Percentiles rank a stretch among this genome's conserved stretches.
Evolutionary conservation across 345 rosid species (phyloP).

Genomic region (Bruguiera parviflora): DNA sequence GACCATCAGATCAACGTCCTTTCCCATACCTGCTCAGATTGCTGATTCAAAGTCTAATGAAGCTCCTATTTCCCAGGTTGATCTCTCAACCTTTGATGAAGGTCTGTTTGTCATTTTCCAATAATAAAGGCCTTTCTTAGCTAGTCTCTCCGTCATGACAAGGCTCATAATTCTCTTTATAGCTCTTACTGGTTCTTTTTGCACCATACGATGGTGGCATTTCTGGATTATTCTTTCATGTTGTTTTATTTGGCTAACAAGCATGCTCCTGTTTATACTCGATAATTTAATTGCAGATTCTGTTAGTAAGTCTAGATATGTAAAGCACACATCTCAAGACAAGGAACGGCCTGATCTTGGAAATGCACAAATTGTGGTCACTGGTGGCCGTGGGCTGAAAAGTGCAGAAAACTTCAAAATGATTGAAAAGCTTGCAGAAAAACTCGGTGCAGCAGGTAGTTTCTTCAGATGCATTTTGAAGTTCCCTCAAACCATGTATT

Average conservation of each 20-base stretch:
- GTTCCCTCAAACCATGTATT: not conserved
- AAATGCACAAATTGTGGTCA: constrained; percentile 78
- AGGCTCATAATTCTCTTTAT: not conserved
- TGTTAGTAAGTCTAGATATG: constrained; percentile 60
- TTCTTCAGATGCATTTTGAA: not conserved
- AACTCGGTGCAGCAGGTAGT: constrained; percentile 94
- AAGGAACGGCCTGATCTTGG: constrained; percentile 96
- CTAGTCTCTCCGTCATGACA: constrained; percentile 4
- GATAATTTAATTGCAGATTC: constrained; percentile 42
- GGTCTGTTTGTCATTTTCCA: constrained; percentile 50
- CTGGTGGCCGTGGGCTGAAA: constrained; percentile 91
- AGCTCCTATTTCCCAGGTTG: constrained; percentile 84
- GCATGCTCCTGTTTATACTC: not conserved
- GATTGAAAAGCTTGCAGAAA: constrained; percentile 94
- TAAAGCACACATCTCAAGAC: constrained; percentile 66
- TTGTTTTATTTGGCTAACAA: not conserved
- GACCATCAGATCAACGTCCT: constrained; percentile 78
- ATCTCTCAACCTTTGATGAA: constrained; percentile 73
- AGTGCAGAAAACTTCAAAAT: constrained; percentile 89
- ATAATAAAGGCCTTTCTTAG: constrained; percentile 1
- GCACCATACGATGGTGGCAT: not conserved
- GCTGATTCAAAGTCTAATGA: constrained; percentile 43
- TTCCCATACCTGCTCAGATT: constrained; percentile 39
- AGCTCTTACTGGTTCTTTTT: constrained; percentile 12
- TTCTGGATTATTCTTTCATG: not conserved